Conservation (phyloP, 495 filamentous ascomycete genomes). For the Talaromyces ruber region DNA sequence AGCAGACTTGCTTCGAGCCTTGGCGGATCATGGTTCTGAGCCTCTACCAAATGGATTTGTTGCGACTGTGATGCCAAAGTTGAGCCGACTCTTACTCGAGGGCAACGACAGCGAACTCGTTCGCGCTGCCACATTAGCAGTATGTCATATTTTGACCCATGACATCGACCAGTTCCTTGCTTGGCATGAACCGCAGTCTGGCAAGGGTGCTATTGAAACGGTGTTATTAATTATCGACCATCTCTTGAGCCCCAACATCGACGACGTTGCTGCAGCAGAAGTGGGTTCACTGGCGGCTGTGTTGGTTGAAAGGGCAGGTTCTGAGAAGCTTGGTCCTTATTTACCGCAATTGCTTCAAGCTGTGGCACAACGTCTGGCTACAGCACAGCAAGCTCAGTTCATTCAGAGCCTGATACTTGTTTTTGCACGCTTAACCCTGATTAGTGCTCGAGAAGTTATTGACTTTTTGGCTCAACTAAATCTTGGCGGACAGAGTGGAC, state of each 20-base stretch:
- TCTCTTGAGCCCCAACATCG: conserved; percentile 70
- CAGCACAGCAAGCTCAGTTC: conserved; percentile 72
- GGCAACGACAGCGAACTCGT: conserved; percentile 79
- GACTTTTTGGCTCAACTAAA: conserved; percentile 81
- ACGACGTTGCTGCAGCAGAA: conserved; percentile 89
- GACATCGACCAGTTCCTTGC: conserved; percentile 79
- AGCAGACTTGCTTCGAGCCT: conserved; percentile 69
- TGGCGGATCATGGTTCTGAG: conserved; percentile 70
- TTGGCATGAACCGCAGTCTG: conserved; percentile 63
- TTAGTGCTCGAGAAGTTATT: conserved; percentile 79
- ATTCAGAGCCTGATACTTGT: conserved; percentile 91
- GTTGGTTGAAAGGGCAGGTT: conserved; percentile 86
- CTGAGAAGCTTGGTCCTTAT: conserved; percentile 81
- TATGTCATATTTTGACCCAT: conserved; percentile 80
- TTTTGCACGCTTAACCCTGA: conserved; percentile 81
- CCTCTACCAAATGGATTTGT: conserved; percentile 86
- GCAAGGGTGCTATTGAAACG: conserved; percentile 79
- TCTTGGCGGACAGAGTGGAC: conserved; percentile 60
- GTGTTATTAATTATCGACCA: conserved; percentile 88
- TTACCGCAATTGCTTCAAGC: conserved; percentile 82
- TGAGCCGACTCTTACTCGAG: conserved; percentile 70
- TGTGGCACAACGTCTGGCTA: conserved; percentile 77
- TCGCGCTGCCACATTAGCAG: conserved; percentile 73
- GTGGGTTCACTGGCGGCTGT: conserved; percentile 92
- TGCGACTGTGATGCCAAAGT: conserved; percentile 73